These are phyloP conservation scores for Citrus reticulata DNA, from an alignment of 345 rosid species.

Conservation along the genomic window DNA sequence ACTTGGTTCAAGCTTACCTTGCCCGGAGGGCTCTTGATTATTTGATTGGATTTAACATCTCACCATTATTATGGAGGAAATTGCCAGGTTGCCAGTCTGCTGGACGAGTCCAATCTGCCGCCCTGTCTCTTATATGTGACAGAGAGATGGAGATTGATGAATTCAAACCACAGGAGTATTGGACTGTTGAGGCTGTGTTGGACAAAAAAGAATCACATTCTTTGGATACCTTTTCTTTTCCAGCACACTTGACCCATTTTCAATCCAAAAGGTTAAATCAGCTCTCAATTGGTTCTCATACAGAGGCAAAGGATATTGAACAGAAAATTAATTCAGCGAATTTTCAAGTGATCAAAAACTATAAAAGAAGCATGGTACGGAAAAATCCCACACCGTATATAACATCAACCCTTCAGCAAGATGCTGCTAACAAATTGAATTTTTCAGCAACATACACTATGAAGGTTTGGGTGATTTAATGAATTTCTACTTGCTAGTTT, in stretches of 20 bases:
- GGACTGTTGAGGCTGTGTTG: conserved; percentile 64
- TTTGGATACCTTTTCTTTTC: conserved; percentile 30
- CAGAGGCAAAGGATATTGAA: conserved; percentile 54
- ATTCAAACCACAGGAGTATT: conserved; percentile 80
- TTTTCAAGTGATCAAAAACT: conserved; percentile 50
- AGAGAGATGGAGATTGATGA: conserved; percentile 90
- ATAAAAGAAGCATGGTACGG: conserved; percentile 48
- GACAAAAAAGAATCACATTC: conserved; percentile 29
- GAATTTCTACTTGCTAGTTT: background rate
- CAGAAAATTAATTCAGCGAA: conserved; percentile 44
- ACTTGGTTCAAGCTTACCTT: conserved; percentile 91
- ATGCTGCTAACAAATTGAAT: conserved; percentile 90
- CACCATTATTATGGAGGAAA: conserved; percentile 94
- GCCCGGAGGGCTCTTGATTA: conserved; percentile 98
- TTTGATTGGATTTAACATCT: conserved; percentile 89
- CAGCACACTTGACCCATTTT: conserved; percentile 65
- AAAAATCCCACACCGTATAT: conserved; percentile 89
- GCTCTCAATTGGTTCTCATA: conserved; percentile 60
- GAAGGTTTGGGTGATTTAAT: conserved; percentile 58
- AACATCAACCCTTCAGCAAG: conserved; percentile 98
- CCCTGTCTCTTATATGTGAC: conserved; percentile 84
- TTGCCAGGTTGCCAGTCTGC: conserved; percentile 98
- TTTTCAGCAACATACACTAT: conserved; percentile 71
- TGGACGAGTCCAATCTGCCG: conserved; percentile 98
- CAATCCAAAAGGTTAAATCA: conserved; percentile 68